A percentile compares a stretch with the other conserved stretches of the same genome.
Conservation (phyloP, 2,329 filamentous ascomycete genomes). For the Aspergillus hortae region DNA sequence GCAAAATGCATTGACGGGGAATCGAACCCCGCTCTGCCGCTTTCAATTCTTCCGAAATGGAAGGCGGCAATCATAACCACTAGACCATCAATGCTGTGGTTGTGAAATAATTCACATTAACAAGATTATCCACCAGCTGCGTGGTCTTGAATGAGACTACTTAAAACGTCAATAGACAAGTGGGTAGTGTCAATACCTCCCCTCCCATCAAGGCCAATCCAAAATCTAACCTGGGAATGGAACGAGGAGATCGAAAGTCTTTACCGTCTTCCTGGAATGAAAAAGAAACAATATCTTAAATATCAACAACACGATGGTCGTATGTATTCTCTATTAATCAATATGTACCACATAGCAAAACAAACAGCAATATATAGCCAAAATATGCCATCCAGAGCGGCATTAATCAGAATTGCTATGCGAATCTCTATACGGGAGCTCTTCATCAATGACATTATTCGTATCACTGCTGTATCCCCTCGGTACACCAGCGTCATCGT, state of each 20-base stretch:
- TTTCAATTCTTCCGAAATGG: no score
- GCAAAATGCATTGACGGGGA: no score
- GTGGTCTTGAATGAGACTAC: no score
- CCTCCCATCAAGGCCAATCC: no score
- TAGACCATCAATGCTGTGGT: no score
- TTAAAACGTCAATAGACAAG: no score
- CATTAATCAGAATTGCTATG: background rate
- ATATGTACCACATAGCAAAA: conserved; percentile 4
- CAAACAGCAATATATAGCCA: conserved; percentile 1
- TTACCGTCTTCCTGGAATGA: no score
- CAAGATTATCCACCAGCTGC: fast-evolving
- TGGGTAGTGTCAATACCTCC: no score
- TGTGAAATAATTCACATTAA: no score
- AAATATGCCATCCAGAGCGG: background rate
- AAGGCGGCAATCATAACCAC: no score
- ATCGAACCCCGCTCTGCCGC: no score
- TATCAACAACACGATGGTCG: background rate
- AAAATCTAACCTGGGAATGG: background rate
- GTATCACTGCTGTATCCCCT: conserved; percentile 9
- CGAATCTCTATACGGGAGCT: conserved; percentile 10
- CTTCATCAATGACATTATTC: conserved; percentile 15
- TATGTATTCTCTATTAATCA: conserved; percentile 9
- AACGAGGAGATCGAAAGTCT: background rate
- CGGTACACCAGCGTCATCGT: conserved; percentile 23
- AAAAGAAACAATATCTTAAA: no score